phyloP scores from a whole-genome alignment of 352 stramenopile species.

The Phytophthora fragariae region DNA sequence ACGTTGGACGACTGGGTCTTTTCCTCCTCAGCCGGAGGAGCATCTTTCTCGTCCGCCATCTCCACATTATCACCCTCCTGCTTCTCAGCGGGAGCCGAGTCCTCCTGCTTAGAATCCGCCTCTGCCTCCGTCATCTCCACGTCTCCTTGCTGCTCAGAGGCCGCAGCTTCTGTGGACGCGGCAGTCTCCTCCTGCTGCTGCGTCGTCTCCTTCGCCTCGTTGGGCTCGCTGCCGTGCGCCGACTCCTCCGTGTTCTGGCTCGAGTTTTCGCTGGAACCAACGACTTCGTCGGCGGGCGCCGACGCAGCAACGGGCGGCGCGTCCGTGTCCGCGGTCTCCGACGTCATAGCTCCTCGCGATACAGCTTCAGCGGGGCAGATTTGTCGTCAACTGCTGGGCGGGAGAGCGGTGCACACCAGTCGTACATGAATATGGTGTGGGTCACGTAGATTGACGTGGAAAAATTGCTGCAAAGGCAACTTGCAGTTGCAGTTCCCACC shows the following conservation, averaged over 20 bases:
- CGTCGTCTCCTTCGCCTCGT: slow-evolving; percentile 11
- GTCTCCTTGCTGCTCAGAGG: slow-evolving; percentile 5
- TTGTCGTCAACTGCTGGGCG: not conserved
- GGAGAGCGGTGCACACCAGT: slow-evolving; percentile 16
- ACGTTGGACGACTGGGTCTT: slow-evolving; percentile 9
- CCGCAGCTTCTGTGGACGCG: not conserved
- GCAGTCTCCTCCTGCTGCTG: not conserved
- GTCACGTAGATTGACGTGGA: not conserved
- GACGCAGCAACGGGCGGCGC: not conserved
- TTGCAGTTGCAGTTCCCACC: not conserved
- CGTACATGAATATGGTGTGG: slow-evolving; percentile 5
- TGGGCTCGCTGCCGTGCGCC: slow-evolving; percentile 12
- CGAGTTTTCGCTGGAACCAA: slow-evolving; percentile 21
- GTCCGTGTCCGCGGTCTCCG: slow-evolving; percentile 26
- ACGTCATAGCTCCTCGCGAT: slow-evolving; percentile 13
- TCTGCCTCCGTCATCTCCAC: slow-evolving; percentile 28
- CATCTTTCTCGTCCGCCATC: not conserved
- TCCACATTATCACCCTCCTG: slow-evolving; percentile 8
- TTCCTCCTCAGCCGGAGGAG: not conserved
- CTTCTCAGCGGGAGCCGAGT: not conserved
- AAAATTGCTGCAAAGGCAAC: slow-evolving; percentile 20
- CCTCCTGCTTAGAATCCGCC: not conserved
- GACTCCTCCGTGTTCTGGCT: slow-evolving; percentile 23
- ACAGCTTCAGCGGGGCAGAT: not conserved
- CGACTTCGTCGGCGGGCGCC: slow-evolving; percentile 12